Evolutionary conservation across 352 stramenopile genomes (phyloP).

Genomic region (Phytophthora pini): DNA sequence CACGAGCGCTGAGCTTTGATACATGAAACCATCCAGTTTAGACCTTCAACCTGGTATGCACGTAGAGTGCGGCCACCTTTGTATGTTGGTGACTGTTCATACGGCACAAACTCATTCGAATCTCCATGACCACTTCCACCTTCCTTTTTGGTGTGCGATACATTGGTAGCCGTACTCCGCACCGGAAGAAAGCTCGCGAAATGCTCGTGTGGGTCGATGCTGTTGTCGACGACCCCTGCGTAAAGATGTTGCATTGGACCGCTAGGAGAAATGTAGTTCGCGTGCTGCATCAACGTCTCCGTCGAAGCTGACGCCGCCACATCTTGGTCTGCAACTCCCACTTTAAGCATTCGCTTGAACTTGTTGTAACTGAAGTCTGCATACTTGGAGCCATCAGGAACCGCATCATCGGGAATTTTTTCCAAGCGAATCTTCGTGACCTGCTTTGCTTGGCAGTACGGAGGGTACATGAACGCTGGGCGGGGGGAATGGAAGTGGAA

Average conservation of each 20-base stretch:
- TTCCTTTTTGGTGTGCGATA: conserved; percentile 13
- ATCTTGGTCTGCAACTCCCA: conserved; percentile 50
- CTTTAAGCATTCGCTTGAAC: conserved; percentile 67
- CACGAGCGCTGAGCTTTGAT: conserved; percentile 90
- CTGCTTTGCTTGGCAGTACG: conserved; percentile 68
- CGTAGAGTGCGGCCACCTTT: conserved; percentile 86
- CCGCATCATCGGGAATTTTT: conserved; percentile 44
- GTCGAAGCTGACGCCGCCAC: conserved; percentile 37
- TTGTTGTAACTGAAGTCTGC: conserved; percentile 77
- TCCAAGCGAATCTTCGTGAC: conserved; percentile 56
- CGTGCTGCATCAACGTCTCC: conserved; percentile 45
- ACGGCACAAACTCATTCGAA: conserved; percentile 86
- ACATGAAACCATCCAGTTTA: conserved; percentile 92
- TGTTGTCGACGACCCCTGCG: conserved; percentile 89
- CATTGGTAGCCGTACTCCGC: conserved; percentile 13
- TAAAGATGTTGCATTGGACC: conserved; percentile 91
- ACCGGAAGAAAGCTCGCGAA: conserved; percentile 87
- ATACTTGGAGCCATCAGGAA: conserved; percentile 52
- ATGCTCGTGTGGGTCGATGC: conserved; percentile 89
- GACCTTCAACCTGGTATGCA: conserved; percentile 85
- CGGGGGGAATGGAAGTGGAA: conserved; percentile 87
- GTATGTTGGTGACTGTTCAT: conserved; percentile 89
- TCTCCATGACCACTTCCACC: conserved; percentile 23
- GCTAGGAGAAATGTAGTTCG: conserved; percentile 78
- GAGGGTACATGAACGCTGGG: conserved; percentile 68